Percentiles rank a stretch among this genome's conserved stretches.
phyloP scores from a whole-genome alignment of 441 rosid species.

The Populus hybrid region DNA sequence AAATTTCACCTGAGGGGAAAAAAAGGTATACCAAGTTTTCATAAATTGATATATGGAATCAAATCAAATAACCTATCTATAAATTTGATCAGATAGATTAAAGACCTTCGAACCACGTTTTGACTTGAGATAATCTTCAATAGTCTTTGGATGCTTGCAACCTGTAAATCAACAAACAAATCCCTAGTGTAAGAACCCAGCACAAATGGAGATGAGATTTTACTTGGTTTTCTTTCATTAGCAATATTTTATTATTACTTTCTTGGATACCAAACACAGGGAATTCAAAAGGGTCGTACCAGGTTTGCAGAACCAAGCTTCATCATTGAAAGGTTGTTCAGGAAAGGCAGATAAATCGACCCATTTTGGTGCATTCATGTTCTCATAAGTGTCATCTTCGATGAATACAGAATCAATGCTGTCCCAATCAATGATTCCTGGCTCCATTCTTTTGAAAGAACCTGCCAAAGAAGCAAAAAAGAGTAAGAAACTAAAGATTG shows the following conservation, averaged over 20 bases:
- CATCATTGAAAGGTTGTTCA: not conserved
- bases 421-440: slow-evolving; percentile 31
- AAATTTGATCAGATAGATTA: not conserved
- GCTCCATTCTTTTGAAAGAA: slow-evolving; percentile 17
- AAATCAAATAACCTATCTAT: not conserved
- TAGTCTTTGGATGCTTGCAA: slow-evolving; percentile 28
- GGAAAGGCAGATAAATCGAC: slow-evolving; percentile 22
- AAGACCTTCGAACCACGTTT: slow-evolving; percentile 22
- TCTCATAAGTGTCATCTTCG: slow-evolving; percentile 25
- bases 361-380: slow-evolving; percentile 33
- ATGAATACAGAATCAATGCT: slow-evolving; percentile 23
- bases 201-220: not conserved
- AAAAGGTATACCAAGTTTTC: no score
- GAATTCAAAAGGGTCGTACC: not conserved
- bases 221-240: not conserved
- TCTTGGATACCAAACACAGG: not conserved
- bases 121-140: slow-evolving; percentile 21
- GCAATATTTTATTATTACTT: not conserved
- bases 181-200: not conserved
- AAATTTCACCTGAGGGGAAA: slow-evolving; percentile 8
- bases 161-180: slow-evolving; percentile 11
- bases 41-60: no score
- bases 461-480: not conserved
- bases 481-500: not conserved
- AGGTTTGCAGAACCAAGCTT: not conserved